Evolutionary conservation across 1,284 basidiomycete species (phyloP).

Genomic region (Boletellus deceptivus): DNA sequence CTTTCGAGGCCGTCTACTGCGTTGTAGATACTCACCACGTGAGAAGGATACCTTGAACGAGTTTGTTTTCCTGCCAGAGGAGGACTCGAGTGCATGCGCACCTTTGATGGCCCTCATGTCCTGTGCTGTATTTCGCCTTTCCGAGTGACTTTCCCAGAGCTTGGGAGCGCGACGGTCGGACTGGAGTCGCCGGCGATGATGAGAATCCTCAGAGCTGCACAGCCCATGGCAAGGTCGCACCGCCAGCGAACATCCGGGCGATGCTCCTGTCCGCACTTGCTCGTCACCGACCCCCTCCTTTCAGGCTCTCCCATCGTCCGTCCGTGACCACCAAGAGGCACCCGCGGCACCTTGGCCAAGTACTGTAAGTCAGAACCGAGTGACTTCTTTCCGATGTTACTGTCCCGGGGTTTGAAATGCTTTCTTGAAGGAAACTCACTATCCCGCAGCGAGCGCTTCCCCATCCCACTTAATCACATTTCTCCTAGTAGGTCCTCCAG

Average conservation of each 20-base stretch:
- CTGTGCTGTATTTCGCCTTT: not conserved
- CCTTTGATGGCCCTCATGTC: constrained; percentile 67
- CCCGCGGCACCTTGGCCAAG: constrained; percentile 21
- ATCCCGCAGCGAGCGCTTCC: constrained; percentile 7
- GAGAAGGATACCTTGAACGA: constrained; percentile 58
- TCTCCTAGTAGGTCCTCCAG: constrained; percentile 11
- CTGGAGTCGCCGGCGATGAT: constrained; percentile 10
- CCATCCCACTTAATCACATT: not conserved
- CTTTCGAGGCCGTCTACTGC: not conserved
- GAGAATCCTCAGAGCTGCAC: constrained; percentile 12
- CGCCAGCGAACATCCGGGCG: not conserved
- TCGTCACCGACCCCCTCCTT: constrained; percentile 3
- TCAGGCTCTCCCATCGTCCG: constrained; percentile 26
- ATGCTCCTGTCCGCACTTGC: constrained; percentile 10
- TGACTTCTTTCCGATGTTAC: not conserved
- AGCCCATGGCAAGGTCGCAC: no score
- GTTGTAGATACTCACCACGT: constrained; percentile 55
- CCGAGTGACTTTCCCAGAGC: not conserved
- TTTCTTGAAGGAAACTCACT: constrained; percentile 14
- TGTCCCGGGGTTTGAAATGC: not conserved
- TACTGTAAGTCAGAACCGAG: constrained; percentile 17
- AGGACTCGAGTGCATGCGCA: constrained; percentile 24
- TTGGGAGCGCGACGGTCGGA: not conserved
- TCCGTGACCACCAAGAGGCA: constrained; percentile 27
- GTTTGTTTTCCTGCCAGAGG: constrained; percentile 2